phyloP scores from a whole-genome alignment of 1,139 yeast species.

The Geotrichum cucujoidarum region DNA sequence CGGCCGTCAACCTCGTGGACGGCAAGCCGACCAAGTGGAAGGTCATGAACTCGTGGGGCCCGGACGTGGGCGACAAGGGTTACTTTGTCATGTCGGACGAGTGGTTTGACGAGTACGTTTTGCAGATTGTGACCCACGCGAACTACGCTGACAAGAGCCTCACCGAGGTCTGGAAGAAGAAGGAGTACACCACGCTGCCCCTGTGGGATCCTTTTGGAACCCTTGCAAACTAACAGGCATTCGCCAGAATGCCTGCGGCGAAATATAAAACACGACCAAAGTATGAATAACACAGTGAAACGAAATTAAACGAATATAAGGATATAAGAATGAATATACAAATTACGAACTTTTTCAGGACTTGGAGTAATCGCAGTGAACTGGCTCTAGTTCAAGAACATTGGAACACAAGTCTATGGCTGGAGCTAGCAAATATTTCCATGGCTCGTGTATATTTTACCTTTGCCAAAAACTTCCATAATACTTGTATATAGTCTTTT shows the following conservation, averaged over 20 bases:
- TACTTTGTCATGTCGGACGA: conserved; percentile 59
- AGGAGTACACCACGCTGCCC: conserved; percentile 52
- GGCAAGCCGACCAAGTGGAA: conserved; percentile 60
- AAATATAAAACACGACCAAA: neutral
- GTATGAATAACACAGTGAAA: neutral
- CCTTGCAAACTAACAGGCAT: no score
- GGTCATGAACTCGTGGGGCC: conserved; percentile 70
- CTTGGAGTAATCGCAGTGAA: no score
- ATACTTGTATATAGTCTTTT: no score
- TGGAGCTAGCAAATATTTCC: no score
- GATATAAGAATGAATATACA: no score
- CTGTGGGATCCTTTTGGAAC: conserved; percentile 67
- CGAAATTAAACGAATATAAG: no score
- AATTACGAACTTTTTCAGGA: no score
- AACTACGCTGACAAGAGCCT: conserved; percentile 45
- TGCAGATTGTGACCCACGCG: conserved; percentile 56
- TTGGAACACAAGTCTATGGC: no score
- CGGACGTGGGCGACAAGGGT: conserved; percentile 54
- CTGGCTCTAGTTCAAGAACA: no score
- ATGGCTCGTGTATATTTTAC: no score
- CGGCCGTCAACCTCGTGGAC: conserved; percentile 53
- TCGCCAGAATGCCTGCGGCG: no score
- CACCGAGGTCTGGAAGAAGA: conserved; percentile 47
- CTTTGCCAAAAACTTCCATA: no score
- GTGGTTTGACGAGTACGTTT: conserved; percentile 64